A percentile compares a stretch with the other conserved stretches of the same genome.
These are phyloP conservation scores for Ilex paraguariensis DNA, from an alignment of 305 asterid genomes.

Conservation along the genomic window DNA sequence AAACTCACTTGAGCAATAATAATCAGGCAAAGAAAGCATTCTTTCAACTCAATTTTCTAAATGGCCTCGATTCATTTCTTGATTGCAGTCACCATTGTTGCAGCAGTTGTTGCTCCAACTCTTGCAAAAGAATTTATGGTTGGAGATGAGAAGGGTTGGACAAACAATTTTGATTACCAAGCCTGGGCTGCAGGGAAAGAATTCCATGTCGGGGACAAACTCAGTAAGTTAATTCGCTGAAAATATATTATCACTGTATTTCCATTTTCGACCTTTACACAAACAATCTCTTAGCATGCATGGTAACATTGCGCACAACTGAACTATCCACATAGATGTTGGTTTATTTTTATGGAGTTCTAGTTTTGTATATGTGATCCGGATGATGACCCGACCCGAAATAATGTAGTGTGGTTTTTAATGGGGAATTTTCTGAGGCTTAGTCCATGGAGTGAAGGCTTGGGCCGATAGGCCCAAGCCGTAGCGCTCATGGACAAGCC, in stretches of 20 bases:
- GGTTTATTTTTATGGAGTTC: no score
- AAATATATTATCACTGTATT: background rate
- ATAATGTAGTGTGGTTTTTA: no score
- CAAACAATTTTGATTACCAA: slow-evolving; percentile 18
- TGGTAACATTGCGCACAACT: no score
- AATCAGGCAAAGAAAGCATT: background rate
- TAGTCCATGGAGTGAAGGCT: no score
- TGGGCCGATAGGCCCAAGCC: no score
- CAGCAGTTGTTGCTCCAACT: slow-evolving; percentile 11
- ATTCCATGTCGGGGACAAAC: slow-evolving; percentile 30
- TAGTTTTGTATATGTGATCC: no score
- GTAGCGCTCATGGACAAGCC: no score
- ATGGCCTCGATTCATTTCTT: slow-evolving; percentile 12
- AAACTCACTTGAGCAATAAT: background rate
- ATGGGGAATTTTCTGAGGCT: no score
- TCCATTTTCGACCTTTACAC: no score
- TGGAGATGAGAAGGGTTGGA: slow-evolving; percentile 38
- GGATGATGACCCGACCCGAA: no score
- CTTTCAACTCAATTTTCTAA: background rate
- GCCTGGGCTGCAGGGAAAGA: slow-evolving; percentile 22
- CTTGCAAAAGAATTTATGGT: slow-evolving; percentile 20
- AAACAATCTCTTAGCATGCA: no score
- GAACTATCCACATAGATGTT: no score
- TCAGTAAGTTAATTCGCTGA: slow-evolving; percentile 11
- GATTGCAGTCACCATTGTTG: slow-evolving; percentile 5